These are phyloP conservation scores for Arachnopeziza araneosa DNA, from an alignment of 2,329 filamentous ascomycete species.

Conservation along the genomic window DNA sequence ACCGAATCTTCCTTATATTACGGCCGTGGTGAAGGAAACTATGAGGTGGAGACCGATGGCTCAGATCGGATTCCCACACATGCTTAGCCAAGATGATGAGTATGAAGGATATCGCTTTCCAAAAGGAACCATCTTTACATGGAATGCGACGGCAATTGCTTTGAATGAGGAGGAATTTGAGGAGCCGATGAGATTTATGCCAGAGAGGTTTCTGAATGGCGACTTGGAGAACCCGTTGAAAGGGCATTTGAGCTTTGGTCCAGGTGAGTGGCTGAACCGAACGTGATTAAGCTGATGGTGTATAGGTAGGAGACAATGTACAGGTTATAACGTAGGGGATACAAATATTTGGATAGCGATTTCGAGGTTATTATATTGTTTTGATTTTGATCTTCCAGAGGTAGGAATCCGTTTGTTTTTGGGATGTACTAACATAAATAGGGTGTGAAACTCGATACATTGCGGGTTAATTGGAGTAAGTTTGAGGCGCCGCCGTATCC, in stretches of 20 bases:
- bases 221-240: slow-evolving; percentile 27
- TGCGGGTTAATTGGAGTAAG: slow-evolving; percentile 17
- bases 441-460: slow-evolving; percentile 3
- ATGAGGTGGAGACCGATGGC: slow-evolving; percentile 41
- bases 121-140: slow-evolving; percentile 37
- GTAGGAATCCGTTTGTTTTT: neutral
- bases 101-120: slow-evolving; percentile 41
- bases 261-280: slow-evolving; percentile 7
- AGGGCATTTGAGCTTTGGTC: slow-evolving; percentile 33
- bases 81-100: slow-evolving; percentile 37
- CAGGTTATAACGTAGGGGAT: slow-evolving; percentile 31
- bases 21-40: slow-evolving; percentile 41
- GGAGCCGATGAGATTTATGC: slow-evolving; percentile 40
- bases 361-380: slow-evolving; percentile 7
- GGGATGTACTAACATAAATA: neutral
- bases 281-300: neutral
- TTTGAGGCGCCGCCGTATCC: slow-evolving; percentile 9
- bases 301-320: slow-evolving; percentile 31
- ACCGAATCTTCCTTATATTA: slow-evolving; percentile 36
- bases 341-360: slow-evolving; percentile 29
- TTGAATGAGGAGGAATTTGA: slow-evolving; percentile 42
- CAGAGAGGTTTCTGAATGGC: slow-evolving; percentile 42
- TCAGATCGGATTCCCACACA: slow-evolving; percentile 33
- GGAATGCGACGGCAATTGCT: slow-evolving; percentile 36
- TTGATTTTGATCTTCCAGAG: slow-evolving; percentile 9